A percentile compares a stretch with the other conserved stretches of the same genome.
Conservation (phyloP, 2,329 filamentous ascomycete genomes). For the Aureobasidium subglaciale region DNA sequence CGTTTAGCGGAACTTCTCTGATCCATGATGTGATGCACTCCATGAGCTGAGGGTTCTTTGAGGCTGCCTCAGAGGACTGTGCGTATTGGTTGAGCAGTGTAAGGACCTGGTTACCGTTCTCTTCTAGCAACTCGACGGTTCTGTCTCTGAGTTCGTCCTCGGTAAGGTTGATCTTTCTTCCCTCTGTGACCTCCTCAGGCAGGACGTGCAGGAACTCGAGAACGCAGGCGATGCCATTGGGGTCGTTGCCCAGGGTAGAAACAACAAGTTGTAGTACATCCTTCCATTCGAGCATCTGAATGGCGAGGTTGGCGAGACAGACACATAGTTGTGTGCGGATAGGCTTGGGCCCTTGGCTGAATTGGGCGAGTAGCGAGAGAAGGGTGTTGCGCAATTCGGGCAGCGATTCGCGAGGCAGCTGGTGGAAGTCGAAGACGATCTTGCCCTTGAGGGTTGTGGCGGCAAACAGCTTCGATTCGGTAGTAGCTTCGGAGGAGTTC, state of each 20-base stretch:
- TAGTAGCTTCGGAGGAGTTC: constrained; percentile 65
- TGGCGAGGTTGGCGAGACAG: constrained; percentile 86
- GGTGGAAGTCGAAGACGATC: constrained; percentile 94
- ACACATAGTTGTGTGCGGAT: constrained; percentile 84
- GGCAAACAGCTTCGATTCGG: constrained; percentile 87
- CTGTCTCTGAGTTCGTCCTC: constrained; percentile 88
- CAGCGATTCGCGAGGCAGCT: constrained; percentile 70
- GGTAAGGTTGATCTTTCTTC: constrained; percentile 97
- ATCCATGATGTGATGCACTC: constrained; percentile 97
- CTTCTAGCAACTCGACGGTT: constrained; percentile 81
- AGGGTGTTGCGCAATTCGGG: constrained; percentile 76
- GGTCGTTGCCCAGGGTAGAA: constrained; percentile 65
- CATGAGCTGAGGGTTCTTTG: constrained; percentile 81
- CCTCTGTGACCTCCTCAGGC: constrained; percentile 97
- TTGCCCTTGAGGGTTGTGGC: constrained; percentile 97
- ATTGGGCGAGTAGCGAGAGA: constrained; percentile 71
- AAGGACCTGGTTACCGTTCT: constrained; percentile 85
- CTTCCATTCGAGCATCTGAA: constrained; percentile 95
- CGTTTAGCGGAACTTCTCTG: constrained; percentile 76
- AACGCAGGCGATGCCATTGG: constrained; percentile 75
- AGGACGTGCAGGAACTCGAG: constrained; percentile 95
- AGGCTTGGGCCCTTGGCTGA: constrained; percentile 71
- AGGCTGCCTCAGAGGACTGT: constrained; percentile 79
- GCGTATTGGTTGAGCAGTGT: constrained; percentile 82
- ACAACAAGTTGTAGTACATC: constrained; percentile 82